Percentiles rank a stretch among this genome's conserved stretches.
Conservation (phyloP, 2,329 filamentous ascomycete species). For the Penicillium concentricum region DNA sequence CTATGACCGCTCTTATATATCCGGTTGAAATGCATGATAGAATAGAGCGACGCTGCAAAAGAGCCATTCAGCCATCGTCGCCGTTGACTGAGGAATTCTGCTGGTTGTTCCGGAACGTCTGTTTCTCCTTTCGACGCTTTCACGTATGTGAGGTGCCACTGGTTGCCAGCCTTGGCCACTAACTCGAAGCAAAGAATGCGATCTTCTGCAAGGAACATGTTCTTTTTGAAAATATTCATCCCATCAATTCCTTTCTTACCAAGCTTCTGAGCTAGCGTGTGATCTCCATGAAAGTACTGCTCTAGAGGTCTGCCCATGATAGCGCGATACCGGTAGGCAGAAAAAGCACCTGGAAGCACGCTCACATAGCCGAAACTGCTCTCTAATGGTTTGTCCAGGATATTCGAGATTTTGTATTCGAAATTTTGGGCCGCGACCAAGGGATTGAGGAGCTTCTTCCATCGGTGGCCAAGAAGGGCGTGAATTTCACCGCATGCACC, state of each 20-base stretch:
- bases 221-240: conserved; percentile 99
- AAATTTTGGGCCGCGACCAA: conserved; percentile 94
- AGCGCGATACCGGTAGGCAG: conserved; percentile 89
- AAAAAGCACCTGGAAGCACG: conserved; percentile 95
- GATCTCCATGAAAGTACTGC: conserved; percentile 98
- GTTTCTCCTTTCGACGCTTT: conserved; percentile 98
- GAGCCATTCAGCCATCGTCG: conserved; percentile 98
- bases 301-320: conserved; percentile 94
- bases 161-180: conserved; percentile 93
- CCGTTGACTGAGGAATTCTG: conserved; percentile 94
- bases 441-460: conserved; percentile 86
- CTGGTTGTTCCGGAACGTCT: conserved; percentile 89
- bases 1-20: conserved; percentile 98
- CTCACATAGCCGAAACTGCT: conserved; percentile 93
- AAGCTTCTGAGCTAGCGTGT: conserved; percentile 86
- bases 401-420: conserved; percentile 99
- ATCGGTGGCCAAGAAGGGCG: conserved; percentile 85
- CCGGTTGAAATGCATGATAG: conserved; percentile 91
- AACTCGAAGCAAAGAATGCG: conserved; percentile 97
- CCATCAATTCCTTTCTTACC: conserved; percentile 98
- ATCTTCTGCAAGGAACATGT: conserved; percentile 99
- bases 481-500: conserved; percentile 97
- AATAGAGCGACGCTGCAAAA: conserved; percentile 91
- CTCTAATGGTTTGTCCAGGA: conserved; percentile 93
- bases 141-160: conserved; percentile 97